Evolutionary conservation across 2,329 filamentous ascomycete species (phyloP).

Genomic region (Paraphoma chrysanthemicola): DNA sequence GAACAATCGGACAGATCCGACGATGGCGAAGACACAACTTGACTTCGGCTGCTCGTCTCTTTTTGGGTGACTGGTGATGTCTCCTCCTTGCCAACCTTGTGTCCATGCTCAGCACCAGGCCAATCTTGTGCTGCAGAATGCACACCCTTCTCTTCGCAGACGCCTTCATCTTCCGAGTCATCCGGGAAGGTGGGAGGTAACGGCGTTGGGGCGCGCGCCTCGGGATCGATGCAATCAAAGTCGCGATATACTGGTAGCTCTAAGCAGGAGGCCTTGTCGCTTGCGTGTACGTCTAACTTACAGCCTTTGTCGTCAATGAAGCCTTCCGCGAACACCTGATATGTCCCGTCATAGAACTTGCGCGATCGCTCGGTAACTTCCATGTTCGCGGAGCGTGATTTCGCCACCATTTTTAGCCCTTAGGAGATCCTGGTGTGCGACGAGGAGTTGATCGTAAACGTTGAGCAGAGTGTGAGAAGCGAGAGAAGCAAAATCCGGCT

Average conservation of each 20-base stretch:
- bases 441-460: too few relatives aligned
- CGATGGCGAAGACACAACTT: not conserved
- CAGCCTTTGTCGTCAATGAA: not conserved
- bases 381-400: not conserved
- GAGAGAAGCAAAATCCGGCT: too few relatives aligned
- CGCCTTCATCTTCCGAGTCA: constrained; percentile 6
- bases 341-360: constrained; percentile 41
- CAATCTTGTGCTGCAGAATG: not conserved
- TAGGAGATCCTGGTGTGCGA: too few relatives aligned
- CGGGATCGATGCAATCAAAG: constrained; percentile 26
- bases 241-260: constrained; percentile 16
- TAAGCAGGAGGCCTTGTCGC: not conserved
- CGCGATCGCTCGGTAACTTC: constrained; percentile 28
- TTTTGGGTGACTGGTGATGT: not conserved
- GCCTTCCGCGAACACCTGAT: constrained; percentile 17
- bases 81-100: not conserved
- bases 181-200: constrained; percentile 19
- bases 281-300: constrained; percentile 20
- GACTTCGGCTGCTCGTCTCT: not conserved
- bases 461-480: too few relatives aligned
- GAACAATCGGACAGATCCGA: not conserved
- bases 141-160: not conserved
- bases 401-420: too few relatives aligned
- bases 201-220: constrained; percentile 26
- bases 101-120: not conserved